Base-by-base conservation (phyloP, 208 protist genomes). In the Porcisia deanei region DNA sequence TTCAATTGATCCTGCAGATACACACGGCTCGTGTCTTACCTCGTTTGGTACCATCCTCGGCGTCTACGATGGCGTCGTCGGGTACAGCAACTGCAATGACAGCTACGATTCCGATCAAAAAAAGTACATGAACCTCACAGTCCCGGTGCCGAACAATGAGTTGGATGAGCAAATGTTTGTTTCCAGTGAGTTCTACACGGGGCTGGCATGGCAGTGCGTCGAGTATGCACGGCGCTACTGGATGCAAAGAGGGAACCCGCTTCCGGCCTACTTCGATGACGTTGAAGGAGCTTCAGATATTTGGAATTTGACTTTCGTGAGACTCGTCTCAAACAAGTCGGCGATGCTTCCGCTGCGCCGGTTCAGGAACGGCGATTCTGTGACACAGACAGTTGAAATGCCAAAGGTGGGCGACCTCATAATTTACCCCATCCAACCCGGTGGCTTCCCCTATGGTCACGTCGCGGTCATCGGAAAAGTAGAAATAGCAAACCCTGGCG, bases 211-310 rank as follows among this genome's bases (percentile, higher is more conserved):
- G 92, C 90, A 96, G 82, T 96, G 92, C 66, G 90, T 96, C 30
- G 90, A 96, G 85, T 96, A 92, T 80, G 90, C 92, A 39, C 78
- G 92, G 52, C 88, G 92, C 60, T 96, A 95, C 81, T 95, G 90
- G 91, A 92, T 94, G 88, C 78, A 91, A 20, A 70, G 60, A 14
- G 92, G 90, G 0, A 65, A 25, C 0, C 88, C 92, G 14, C 58
- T 71, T 65, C 85, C 81, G 8, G 92, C 89, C 12, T 76, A 75
- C 66, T 96, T 96, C 70, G 87, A 68, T 2, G 69, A 55, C 18
- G 88, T 96, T 2, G 76, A 81, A 0, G 84, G 84, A 3, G 92
- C 92, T 2, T 79, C 86, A 10, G 90, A 96, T 73, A 94, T 96
- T 77, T 96, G 92, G 91, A 81, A 73, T 47, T 49, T 78, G 41